phyloP scores from a whole-genome alignment of 1,284 basidiomycete genomes.

The Moesziomyces globuligerus region DNA sequence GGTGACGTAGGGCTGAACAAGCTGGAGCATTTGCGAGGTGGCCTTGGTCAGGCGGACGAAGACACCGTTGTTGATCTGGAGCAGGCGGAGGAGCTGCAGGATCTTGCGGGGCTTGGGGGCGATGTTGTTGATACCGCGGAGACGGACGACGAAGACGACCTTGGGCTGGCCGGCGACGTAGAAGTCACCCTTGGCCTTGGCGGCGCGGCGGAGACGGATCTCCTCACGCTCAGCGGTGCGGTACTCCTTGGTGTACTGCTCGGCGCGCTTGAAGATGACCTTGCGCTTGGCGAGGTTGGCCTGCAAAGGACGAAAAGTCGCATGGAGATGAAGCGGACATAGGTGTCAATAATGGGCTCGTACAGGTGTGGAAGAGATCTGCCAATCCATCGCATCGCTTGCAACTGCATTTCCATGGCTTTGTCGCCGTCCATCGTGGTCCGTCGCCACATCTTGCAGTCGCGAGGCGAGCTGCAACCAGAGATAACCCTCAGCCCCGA shows the following conservation, averaged over 20 bases:
- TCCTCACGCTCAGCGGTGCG: constrained; percentile 91
- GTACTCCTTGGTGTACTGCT: constrained; percentile 98
- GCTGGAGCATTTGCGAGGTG: constrained; percentile 96
- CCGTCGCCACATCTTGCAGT: neutral
- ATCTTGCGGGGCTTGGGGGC: constrained; percentile 99
- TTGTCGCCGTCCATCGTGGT: neutral
- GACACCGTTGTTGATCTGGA: constrained; percentile 99
- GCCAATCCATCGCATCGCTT: constrained; percentile 2
- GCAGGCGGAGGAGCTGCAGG: constrained; percentile 94
- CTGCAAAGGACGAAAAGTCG: constrained; percentile 70
- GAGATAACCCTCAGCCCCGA: constrained; percentile 64
- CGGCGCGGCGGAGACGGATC: constrained; percentile 91
- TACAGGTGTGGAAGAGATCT: too few relatives aligned
- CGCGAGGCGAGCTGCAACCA: constrained; percentile 8
- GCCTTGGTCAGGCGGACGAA: constrained; percentile 98
- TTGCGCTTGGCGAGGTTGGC: constrained; percentile 89
- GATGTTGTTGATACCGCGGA: constrained; percentile 94
- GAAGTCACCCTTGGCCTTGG: constrained; percentile 92
- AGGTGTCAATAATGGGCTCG: constrained; percentile 18
- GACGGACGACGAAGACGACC: constrained; percentile 97
- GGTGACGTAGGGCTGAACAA: constrained; percentile 95
- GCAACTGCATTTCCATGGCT: neutral
- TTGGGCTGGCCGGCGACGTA: constrained; percentile 97
- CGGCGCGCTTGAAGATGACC: constrained; percentile 99
- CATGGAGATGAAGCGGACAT: constrained; percentile 4